Evolutionary conservation across 2,329 filamentous ascomycete species (phyloP), one percentile per base, ranked within the genome.

Genomic region (Nigrograna mackinnonii): DNA sequence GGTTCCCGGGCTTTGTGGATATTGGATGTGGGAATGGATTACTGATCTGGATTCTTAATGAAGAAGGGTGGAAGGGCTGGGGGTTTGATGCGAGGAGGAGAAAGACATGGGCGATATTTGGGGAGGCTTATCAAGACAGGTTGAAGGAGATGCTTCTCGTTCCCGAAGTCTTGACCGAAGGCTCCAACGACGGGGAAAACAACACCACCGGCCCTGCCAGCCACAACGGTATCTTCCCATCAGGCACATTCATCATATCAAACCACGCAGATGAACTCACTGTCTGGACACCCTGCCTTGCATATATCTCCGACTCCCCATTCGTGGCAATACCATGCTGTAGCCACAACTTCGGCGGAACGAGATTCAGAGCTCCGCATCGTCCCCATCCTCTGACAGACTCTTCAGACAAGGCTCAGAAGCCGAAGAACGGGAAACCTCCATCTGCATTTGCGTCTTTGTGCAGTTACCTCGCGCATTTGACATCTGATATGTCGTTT

Each of bases 211-310:
- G 17, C 7, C 21, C 35, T 12, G 17, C 16, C 9, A 35, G 16
- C 13, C 78, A 81, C 52, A 62, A 75, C 48, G 94, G 92, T 24
- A 60, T 76, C 7, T 96, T 97, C 59, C 77, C 82, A 0, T 64
- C 68, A 13, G 83, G 83, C 20, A 95, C 90, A 0, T 99, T 99
- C 68, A 90, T 99, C 57, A 87, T 99, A 50, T 95, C 91, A 36
- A 99, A 99, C 62, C 94, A 99, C 66, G 92, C 92, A 9, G 94
- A 99, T 64, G 91, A 99, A 70, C 79, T 99, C 12, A 99, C 94
- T 0, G 83, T 89, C 1, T 99, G 94, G 94, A 97, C 94, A 0
- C 94, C 94, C 0, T 79, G 97, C 14, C 80, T 99, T 30, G 91
- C 89, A 1, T 81, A 83, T 5, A 73, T 90, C 2, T 91, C 86